Base-by-base conservation (phyloP, 2,329 filamentous ascomycete species). In the Amphichorda felina region DNA sequence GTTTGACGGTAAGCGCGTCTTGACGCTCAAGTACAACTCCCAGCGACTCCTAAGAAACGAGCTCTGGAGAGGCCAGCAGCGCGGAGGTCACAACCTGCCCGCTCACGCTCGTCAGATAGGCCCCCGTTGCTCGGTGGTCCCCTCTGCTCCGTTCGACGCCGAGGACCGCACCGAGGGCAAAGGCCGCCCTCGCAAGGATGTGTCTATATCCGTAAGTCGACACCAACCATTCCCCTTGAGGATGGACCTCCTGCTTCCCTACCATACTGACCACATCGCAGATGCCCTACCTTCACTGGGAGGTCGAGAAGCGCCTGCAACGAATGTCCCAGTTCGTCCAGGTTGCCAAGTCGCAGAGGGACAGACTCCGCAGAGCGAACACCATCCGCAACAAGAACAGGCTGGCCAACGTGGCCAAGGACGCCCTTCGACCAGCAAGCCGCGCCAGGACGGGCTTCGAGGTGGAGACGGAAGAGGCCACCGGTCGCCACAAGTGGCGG, bases 241-340 rank as follows among this genome's bases (percentile, higher is more conserved):
- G n/a, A 22, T 18, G 4, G 11, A 18, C 18, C 31, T 17, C n/a
- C n/a, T 32, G 17, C 8, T 16, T 5, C 17, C 17, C 25, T 30
- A 6, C 8, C 19, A 25, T 8, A 29, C 24, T 25, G 7, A 11
- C 29, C 15, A 13, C 16, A 16, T 21, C 4, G 4, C n/a, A 43
- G 41, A 43, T 45, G 41, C 43, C 43, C 8, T 45, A 22, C 37
- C 33, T 45, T 13, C 43, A 45, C 33, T 45, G 39, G 39, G 43
- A 45, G 11, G 41, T 42, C 4, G 43, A 45, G 24, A 41, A 42
- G 22, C 39, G 43, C 13, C 36, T 42, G 11, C 38, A 41, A 15
- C 35, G 41, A n/a, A 43, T 42, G 43, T 26, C 18, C n/a, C 39
- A 41, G 34, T 43, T 43, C 26, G 35, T 43, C 16, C 37, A 45